Evolutionary conservation across 208 protist species (phyloP), one percentile per base, ranked within the genome.

Genomic region (Leptomonas pyrrhocoris): DNA sequence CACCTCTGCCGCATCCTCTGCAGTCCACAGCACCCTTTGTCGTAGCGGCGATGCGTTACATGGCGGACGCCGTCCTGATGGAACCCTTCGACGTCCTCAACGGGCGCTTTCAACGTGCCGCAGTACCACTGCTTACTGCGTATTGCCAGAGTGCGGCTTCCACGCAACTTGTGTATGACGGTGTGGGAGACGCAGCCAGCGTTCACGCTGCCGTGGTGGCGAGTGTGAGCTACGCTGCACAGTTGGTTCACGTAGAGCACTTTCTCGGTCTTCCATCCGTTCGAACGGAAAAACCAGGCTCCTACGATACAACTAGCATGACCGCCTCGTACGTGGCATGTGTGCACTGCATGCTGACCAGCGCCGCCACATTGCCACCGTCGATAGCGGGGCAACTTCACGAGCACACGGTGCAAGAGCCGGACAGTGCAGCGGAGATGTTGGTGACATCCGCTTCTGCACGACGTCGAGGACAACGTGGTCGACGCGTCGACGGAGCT

Each of bases 141-240:
- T 74, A 67, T 31, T 74, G 68, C 51, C 28, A 28, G 45, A 51
- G 27, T 0, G 68, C 13, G 21, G 43, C 49, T 15, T 19, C n/a
- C 27, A 38, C 49, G 16, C 45, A 74, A 36, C 60, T 74, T 0
- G 25, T 60, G 49, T 74, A 74, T 42, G 68, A 74, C 31, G 51
- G 60, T 19, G 58, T 59, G 12, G 60, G 68, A 0, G 68, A 74
- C 12, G 15, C 68, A 4, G 51, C 53, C 34, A 74, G 68, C 42
- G 60, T 67, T n/a, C 68, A 74, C 68, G 51, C 59, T 18, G 68
- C 59, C 38, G 58, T 74, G 25, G 30, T 68, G 28, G 68, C 68
- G 40, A 67, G 68, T 40, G 40, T 74, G 21, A 23, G 28, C 40
- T 74, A 67, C 60, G 18, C 63, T 4, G 53, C 68, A 6, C 58